Evolutionary conservation across 768 basidiomycete species (phyloP).

Genomic region (Russula sp.): DNA sequence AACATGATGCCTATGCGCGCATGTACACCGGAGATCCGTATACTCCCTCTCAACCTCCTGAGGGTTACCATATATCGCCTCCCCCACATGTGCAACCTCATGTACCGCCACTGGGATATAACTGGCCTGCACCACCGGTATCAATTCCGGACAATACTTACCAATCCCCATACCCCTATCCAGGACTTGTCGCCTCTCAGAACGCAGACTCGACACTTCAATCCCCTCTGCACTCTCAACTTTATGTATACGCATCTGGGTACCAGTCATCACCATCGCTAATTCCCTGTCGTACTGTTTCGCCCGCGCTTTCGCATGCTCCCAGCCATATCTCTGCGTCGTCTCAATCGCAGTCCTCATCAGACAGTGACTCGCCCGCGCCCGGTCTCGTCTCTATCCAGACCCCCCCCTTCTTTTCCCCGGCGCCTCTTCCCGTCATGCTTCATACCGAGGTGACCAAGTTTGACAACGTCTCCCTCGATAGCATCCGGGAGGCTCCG

Average conservation of each 20-base stretch:
- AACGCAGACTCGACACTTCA: conserved; percentile 13
- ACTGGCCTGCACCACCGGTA: conserved; percentile 1
- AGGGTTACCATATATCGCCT: conserved; percentile 10
- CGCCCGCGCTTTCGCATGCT: conserved; percentile 20
- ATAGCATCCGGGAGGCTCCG: conserved; percentile 7
- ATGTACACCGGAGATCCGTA: conserved; percentile 11
- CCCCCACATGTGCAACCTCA: conserved; percentile 5
- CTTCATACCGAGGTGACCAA: conserved; percentile 13
- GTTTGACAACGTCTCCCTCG: conserved; percentile 9
- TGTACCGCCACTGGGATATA: conserved; percentile 11
- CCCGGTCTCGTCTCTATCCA: conserved; percentile 16
- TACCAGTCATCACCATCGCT: conserved; percentile 7
- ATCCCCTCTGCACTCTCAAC: conserved; percentile 10
- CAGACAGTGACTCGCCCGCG: conserved; percentile 19
- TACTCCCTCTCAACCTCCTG: conserved; percentile 4
- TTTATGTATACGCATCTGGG: conserved; percentile 7
- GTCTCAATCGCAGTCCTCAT: conserved; percentile 22
- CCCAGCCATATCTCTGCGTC: conserved; percentile 19
- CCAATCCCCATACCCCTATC: conserved; percentile 16
- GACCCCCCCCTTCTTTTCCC: conserved; percentile 14
- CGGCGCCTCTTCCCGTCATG: conserved; percentile 7
- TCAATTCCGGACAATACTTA: conserved; percentile 7
- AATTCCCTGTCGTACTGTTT: conserved; percentile 9
- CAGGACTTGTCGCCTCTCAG: conserved; percentile 3
- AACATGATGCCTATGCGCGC: conserved; percentile 13